A percentile compares a stretch with the other conserved stretches of the same genome.
phyloP scores from a whole-genome alignment of 2,329 filamentous ascomycete species.

The Fusarium verticillioides region DNA sequence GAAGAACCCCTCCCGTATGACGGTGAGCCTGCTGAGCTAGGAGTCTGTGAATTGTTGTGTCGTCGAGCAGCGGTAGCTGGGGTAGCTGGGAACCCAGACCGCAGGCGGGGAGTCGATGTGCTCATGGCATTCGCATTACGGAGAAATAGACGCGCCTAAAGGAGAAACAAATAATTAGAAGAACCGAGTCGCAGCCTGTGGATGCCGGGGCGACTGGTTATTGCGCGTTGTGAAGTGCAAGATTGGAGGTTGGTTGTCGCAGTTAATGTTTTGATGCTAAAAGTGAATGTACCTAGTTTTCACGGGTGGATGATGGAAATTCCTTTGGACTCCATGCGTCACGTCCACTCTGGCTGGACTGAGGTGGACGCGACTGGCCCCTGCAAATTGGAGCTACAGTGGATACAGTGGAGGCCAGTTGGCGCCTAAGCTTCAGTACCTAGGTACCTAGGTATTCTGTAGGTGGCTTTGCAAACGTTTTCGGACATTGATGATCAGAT shows the following conservation, averaged over 20 bases:
- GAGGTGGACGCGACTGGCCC: slow-evolving; percentile 46
- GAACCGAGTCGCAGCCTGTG: slow-evolving; percentile 14
- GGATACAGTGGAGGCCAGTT: slow-evolving; percentile 8
- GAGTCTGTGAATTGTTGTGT: slow-evolving; percentile 48
- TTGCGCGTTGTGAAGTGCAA: slow-evolving; percentile 31
- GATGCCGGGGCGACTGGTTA: slow-evolving; percentile 11
- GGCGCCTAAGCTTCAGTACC: slow-evolving; percentile 7
- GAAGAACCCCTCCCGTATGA: slow-evolving; percentile 46
- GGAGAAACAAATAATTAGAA: slow-evolving; percentile 30
- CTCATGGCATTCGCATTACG: slow-evolving; percentile 85
- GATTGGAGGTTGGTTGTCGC: slow-evolving; percentile 11
- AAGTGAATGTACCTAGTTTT: slow-evolving; percentile 34
- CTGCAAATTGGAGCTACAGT: slow-evolving; percentile 34
- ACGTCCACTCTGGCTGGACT: slow-evolving; percentile 42
- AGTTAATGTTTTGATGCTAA: slow-evolving; percentile 31
- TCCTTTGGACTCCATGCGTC: slow-evolving; percentile 46
- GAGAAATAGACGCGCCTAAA: slow-evolving; percentile 40
- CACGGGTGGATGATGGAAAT: slow-evolving; percentile 43
- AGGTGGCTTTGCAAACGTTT: not conserved
- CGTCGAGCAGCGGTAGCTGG: slow-evolving; percentile 64
- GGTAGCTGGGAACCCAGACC: slow-evolving; percentile 84
- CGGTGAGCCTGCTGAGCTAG: slow-evolving; percentile 46
- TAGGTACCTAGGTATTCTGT: no score
- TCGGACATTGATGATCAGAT: not conserved
- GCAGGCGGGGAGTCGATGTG: slow-evolving; percentile 78